Base-by-base conservation (phyloP, 805 yeast species). In the Debaryomyces tyrocola region DNA sequence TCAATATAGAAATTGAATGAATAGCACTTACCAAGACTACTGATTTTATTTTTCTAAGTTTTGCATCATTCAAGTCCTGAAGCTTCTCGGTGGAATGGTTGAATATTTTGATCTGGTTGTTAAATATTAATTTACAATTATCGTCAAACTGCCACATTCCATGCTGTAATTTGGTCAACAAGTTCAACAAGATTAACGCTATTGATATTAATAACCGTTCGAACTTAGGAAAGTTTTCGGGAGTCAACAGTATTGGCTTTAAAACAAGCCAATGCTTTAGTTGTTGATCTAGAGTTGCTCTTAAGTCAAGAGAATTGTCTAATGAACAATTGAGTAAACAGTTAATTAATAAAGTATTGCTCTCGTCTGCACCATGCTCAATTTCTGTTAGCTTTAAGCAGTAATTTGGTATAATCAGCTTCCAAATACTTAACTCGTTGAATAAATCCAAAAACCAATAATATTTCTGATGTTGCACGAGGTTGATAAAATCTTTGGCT, bases 381-480 rank as follows among this genome's bases (percentile, higher is more conserved):
- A 21, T 15, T 12, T 51, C 49, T 33, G 37, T 38, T 28, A 40
- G 46, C 20, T 48, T 49, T 14, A 69, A 46, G 48, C 73, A 66
- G 45, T 64, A 67, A 14, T 54, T 51, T 1, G 76, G 76, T 8
- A 72, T 54, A 10, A 65, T 48, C 20, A 62, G 54, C 48, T 68
- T 69, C 76, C 76, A 72, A 12, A 70, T 53, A 37, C 54, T 48
- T 28, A 68, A 47, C n/a, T 67, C 75, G 41, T 72, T 72, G 47
- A 69, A 70, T 21, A 72, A 49, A 52, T 72, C 77, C 17, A 72
- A 53, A 8, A 72, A 38, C 74, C 75, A 69, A 51, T 62, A 64
- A 44, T 67, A 70, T 39, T 60, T 60, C 43, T 70, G 69, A n/a
- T 51, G 48, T 29, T 66, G 68, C n/a, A 69, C 49, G 34, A 68